Evolutionary conservation across 495 filamentous ascomycete species (phyloP), one percentile per base, ranked within the genome.

Genomic region (Hypoxylon subgilvum): DNA sequence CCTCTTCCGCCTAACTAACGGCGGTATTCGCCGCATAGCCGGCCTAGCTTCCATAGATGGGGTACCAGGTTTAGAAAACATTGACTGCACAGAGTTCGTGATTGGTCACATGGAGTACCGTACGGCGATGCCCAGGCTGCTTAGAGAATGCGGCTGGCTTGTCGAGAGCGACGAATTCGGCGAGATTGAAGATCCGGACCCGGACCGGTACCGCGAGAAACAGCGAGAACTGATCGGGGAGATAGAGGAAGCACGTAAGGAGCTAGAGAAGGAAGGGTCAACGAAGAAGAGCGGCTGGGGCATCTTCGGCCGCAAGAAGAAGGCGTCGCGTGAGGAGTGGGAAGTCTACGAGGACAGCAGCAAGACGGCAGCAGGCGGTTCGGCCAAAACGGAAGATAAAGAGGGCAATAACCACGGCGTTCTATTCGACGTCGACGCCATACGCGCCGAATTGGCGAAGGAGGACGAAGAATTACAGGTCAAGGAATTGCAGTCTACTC

Each of bases 21-120:
- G 94, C 48, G 95, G 94, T 42, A 92, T 99, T 68, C 86, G 89
- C 73, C 88, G 88, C 13, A 85, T 99, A 0, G 92, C 92, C 4
- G 94, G 94, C n/a, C 83, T 99, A 4, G 91, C 86, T 3, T 80
- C 88, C 6, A 79, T 99, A 18, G 86, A 92, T 30, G 82, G 78
- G 1, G 79, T 97, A 36, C 85, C 86, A 0, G 89, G 89, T 6
- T 72, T 99, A 17, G 94, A 99, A 72, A 97, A 97, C 61, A 78
- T 93, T 16, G 86, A 99, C 67, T 85, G 93, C 18, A 96, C 94
- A 0, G 83, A 89, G 27, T 76, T 88, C 32, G 95, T 97, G 7
- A 85, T 87, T 35, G 94, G 94, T 7, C 94, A 99, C 69, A 99
- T 99, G 94, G 88, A 90, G 25, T 99, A 99, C 74, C 89, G 94